Base-by-base conservation (phyloP, 805 yeast genomes). In the Blastobotrys chiropterorum region DNA sequence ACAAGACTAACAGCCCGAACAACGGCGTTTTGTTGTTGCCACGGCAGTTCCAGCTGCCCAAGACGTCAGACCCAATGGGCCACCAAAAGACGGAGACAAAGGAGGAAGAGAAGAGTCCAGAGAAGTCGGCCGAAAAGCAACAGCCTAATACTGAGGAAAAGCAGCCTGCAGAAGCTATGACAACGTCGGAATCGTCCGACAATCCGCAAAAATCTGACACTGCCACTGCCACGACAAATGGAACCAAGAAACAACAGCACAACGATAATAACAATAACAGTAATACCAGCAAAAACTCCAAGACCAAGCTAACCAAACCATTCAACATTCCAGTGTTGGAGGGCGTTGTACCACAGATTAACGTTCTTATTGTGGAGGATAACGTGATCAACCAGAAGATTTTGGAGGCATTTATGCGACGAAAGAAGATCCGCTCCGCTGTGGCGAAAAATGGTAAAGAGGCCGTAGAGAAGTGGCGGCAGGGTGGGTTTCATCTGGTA, bases 401-500 rank as follows among this genome's bases (percentile, higher is more conserved):
- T 75, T 74, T 94, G 66, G 94, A 90, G 15, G 86, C 95, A 14
- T 92, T 90, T 62, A 73, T 94, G 67, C 78, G 89, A 58, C 85
- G 88, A 57, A 92, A 92, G 62, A 80, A 86, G 53, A 90, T 94
- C 30, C 85, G 84, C 43, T 89, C 83, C 58, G 84, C 83, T 55
- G 83, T 90, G 44, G 98, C 98, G 3, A 85, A 86, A 53, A 92
- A 90, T 60, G 99, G 99, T 26, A 81, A 83, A 60, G 98, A 94
- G 63, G 99, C 99, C 1, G 79, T 94, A 2, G 95, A 90, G 56
- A 86, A 83, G 68, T 94, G 98, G 98, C 77, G 88, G 58, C 81
- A 79, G 54, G 99, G 99, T 11, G 97, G 97, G 0, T 89, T 86
- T 63, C 98, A 94, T 66, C 73, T 94, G 56, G 95, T 95, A 40